Evolutionary conservation across 164 flowering plant genomes (phyloP), one percentile per base, ranked within the genome.

Genomic region (Vitis amurensis): DNA sequence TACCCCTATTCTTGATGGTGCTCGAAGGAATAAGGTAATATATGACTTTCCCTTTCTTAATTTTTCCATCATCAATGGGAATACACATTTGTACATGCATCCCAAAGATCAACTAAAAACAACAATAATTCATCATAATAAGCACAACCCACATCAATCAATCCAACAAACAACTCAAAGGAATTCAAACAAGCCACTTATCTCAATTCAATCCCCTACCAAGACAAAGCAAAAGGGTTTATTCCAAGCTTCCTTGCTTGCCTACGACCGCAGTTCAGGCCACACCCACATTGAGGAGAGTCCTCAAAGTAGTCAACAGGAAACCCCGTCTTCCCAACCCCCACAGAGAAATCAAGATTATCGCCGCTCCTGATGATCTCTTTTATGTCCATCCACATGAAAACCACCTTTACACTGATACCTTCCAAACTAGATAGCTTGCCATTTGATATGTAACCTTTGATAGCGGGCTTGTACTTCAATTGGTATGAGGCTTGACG

Each of bases 261-360:
- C 12, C 15, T 27, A 30, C 16, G 23, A 61, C 64, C 55, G 60
- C 88, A 85, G 69, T 82, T 56, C 75, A 82, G 66, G 10, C 88
- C 88, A 72, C 88, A 85, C 49, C 86, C 88, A 72, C 88, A 85
- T 49, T 71, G 80, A 56, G 88, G 88, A 17, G 77, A 62, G 67
- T 69, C 78, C 49, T 70, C 71, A 60, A 85, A 85, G 61, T 82
- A 79, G 59, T 75, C 78, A 44, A 84, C 50, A 31, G 66, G 70
- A 66, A 79, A 82, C 15, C 51, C 76, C 8, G 83, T 83, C 19
- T 80, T 76, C 1, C 83, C 79, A 66, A 85, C 72, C 53, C 88
- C 88, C n/a, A 85, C 86, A 4, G 86, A 82, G 69, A 85, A 82
- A 12, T 78, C 78, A 10, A 85, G 81, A 27, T 69, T 61, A 17